Percentiles rank a stretch among this genome's conserved stretches.
phyloP scores from a whole-genome alignment of 1,139 yeast genomes.

The Diutina mesorugosa region DNA sequence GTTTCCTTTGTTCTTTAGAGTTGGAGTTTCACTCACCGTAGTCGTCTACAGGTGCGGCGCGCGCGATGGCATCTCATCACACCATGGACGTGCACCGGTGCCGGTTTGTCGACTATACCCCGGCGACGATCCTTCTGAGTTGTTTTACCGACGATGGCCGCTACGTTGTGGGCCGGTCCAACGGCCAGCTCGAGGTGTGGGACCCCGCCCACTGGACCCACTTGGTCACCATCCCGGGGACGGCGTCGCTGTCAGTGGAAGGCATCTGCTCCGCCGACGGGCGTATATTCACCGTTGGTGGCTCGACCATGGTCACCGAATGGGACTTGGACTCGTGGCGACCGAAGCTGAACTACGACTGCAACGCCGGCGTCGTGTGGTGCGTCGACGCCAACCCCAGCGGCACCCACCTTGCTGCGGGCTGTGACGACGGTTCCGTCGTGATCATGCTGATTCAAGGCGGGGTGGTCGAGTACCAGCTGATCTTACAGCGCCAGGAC shows the following conservation, averaged over 20 bases:
- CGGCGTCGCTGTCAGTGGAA: constrained; percentile 75
- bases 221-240: constrained; percentile 59
- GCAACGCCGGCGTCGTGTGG: constrained; percentile 94
- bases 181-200: constrained; percentile 96
- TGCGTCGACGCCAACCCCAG: constrained; percentile 57
- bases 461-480: constrained; percentile 67
- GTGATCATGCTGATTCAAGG: constrained; percentile 74
- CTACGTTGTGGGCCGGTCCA: constrained; percentile 78
- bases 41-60: not conserved
- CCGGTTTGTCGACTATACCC: constrained; percentile 81
- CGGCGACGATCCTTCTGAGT: constrained; percentile 73
- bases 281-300: constrained; percentile 85
- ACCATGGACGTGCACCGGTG: constrained; percentile 79
- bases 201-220: constrained; percentile 63
- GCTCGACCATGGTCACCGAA: constrained; percentile 82
- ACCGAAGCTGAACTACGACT: constrained; percentile 69
- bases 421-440: constrained; percentile 92
- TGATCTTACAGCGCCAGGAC: constrained; percentile 74
- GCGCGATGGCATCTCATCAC: not conserved
- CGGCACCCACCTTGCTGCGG: constrained; percentile 64
- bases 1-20: too few species aligned
- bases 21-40: not conserved
- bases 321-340: constrained; percentile 75
- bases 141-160: constrained; percentile 54
- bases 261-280: constrained; percentile 47